These are phyloP conservation scores for Linum trigynum DNA, from an alignment of 345 rosid species.

Conservation along the genomic window DNA sequence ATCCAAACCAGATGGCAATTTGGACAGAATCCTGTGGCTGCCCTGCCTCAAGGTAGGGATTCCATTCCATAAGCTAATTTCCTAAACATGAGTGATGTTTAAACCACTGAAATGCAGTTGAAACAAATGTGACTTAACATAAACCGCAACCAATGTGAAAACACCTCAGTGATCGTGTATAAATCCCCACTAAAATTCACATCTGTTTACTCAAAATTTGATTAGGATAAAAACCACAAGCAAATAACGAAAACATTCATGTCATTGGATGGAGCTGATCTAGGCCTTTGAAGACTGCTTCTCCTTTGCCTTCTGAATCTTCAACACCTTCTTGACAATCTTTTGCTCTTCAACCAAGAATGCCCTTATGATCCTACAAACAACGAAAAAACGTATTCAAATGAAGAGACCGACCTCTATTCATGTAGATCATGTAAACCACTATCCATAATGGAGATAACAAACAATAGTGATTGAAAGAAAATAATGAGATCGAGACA, in stretches of 20 bases:
- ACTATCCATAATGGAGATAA: not conserved
- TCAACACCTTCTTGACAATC: not conserved
- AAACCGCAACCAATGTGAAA: not conserved
- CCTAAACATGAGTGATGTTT: too few relatives aligned
- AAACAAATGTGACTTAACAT: not conserved
- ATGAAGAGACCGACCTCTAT: not conserved
- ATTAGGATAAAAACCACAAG: not conserved
- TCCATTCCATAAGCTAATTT: too few relatives aligned
- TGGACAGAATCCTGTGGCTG: too few relatives aligned
- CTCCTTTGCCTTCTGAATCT: slow-evolving; percentile 6
- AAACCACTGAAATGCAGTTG: too few relatives aligned
- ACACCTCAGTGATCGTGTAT: not conserved
- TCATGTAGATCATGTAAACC: too few relatives aligned
- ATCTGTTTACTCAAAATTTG: not conserved
- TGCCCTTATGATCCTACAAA: slow-evolving; percentile 2
- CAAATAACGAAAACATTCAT: not conserved
- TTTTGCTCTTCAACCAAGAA: not conserved
- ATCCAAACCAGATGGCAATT: too few relatives aligned
- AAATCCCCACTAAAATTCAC: too few relatives aligned
- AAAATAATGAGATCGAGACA: not conserved
- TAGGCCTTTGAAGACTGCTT: not conserved
- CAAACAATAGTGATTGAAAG: not conserved
- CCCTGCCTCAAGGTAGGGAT: too few relatives aligned
- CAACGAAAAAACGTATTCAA: not conserved
- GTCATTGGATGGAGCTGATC: not conserved